Evolutionary conservation across 2,329 filamentous ascomycete species (phyloP), one percentile per base, ranked within the genome.

Genomic region (Hypoxylon sp.): DNA sequence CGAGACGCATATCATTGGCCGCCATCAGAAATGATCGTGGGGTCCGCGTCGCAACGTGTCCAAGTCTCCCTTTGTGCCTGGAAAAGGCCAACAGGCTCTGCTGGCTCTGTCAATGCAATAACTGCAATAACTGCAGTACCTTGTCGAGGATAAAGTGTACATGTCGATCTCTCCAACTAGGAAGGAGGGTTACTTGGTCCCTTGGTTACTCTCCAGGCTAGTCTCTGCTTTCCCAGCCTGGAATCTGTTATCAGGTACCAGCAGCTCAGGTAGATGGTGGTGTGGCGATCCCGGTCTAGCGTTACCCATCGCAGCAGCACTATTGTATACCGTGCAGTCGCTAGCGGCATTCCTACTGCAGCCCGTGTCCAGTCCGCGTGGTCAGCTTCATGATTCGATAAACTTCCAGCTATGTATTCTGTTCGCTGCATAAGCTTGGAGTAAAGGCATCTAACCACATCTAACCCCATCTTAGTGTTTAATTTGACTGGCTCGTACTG

Each of bases 311-410:
- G 61, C 56, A 73, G 69, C 61, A 43, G n/a, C 43, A 60, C 70
- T 69, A 69, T 71, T 70, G 73, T 77, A 75, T 63, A 76, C 74
- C 45, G 74, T 76, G 74, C 73, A 73, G 69, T 50, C 49, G 41
- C 62, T 73, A 74, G 70, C 45, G 57, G 62, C 69, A 72, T 74
- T 72, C 69, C 68, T 69, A 51, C 58, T 56, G 51, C 28, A 60
- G 66, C 69, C 55, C 68, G 65, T 68, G 65, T 7, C 63, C 61
- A 69, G 68, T 69, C 71, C 65, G 60, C 67, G 69, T 74, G 68
- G 66, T 60, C 38, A 43, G 25, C 25, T 56, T 58, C 60, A 72
- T 66, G 57, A 65, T 69, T 74, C 70, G 69, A 72, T 63, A 61
- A 71, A 65, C 65, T 74, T 75, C 74, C 56, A 74, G 68, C 48